These are phyloP conservation scores for Myxozyma vanderwaltii DNA, from an alignment of 805 yeast genomes.

Conservation along the genomic window DNA sequence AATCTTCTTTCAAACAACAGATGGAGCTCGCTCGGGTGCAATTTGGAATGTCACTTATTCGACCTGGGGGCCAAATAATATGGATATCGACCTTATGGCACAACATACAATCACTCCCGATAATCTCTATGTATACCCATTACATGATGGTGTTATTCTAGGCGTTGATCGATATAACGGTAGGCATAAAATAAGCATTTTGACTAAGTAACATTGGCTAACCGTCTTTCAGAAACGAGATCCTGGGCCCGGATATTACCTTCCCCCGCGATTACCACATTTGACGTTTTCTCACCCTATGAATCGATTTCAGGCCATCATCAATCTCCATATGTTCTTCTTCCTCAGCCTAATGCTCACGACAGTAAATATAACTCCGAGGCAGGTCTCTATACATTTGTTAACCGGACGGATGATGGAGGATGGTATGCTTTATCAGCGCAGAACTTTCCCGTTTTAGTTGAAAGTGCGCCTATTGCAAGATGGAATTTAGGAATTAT, in stretches of 20 bases:
- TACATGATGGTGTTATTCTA: conserved; percentile 74
- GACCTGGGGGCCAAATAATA: conserved; percentile 88
- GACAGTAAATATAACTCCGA: conserved; percentile 8
- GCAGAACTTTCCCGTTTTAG: conserved; percentile 73
- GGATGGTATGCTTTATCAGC: conserved; percentile 86
- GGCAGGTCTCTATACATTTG: conserved; percentile 52
- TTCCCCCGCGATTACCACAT: conserved; percentile 35
- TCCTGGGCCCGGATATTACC: conserved; percentile 34
- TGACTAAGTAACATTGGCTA: background rate
- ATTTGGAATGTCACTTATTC: conserved; percentile 86
- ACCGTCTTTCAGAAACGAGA: conserved; percentile 9
- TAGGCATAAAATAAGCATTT: conserved; percentile 54
- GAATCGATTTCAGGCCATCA: conserved; percentile 1
- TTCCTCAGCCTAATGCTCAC: conserved; percentile 44
- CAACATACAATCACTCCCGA: conserved; percentile 56
- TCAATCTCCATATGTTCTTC: conserved; percentile 37
- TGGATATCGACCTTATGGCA: conserved; percentile 59
- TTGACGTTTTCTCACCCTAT: conserved; percentile 53
- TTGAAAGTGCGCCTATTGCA: conserved; percentile 76
- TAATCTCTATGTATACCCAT: conserved; percentile 77
- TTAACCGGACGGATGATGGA: conserved; percentile 63
- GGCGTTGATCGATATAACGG: conserved; percentile 68
- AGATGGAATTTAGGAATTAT: conserved; percentile 47
- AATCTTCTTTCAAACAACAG: conserved; percentile 65
- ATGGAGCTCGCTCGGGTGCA: conserved; percentile 59